phyloP scores from a whole-genome alignment of 495 filamentous ascomycete genomes.

The Podospora sp. region DNA sequence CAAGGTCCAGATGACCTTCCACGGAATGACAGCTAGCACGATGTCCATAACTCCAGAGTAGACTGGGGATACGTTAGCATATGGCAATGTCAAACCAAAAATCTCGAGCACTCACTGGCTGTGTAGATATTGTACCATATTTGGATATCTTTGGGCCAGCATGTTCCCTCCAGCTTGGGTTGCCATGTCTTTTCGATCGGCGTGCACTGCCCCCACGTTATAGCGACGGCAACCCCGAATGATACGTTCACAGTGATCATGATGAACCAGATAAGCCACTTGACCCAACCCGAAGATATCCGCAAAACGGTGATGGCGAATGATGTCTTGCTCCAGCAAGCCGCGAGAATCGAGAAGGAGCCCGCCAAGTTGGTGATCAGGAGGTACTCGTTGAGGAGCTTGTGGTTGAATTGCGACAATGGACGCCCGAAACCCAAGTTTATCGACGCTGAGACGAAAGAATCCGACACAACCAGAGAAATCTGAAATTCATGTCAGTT shows the following conservation, averaged over 20 bases:
- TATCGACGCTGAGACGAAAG: slow-evolving; percentile 63
- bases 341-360: slow-evolving; percentile 39
- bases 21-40: slow-evolving; percentile 39
- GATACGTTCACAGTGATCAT: slow-evolving; percentile 40
- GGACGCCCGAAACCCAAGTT: slow-evolving; percentile 36
- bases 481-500: slow-evolving; percentile 13
- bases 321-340: slow-evolving; percentile 39
- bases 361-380: slow-evolving; percentile 34
- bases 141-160: slow-evolving; percentile 35
- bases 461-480: slow-evolving; percentile 52
- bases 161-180: slow-evolving; percentile 35
- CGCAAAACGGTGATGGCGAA: slow-evolving; percentile 41
- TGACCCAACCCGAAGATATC: slow-evolving; percentile 38
- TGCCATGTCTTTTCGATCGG: slow-evolving; percentile 38
- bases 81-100: background rate
- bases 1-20: slow-evolving; percentile 42
- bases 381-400: slow-evolving; percentile 31
- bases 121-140: slow-evolving; percentile 41
- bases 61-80: slow-evolving; percentile 18
- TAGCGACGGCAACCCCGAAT: slow-evolving; percentile 32
- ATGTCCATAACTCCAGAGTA: slow-evolving; percentile 42
- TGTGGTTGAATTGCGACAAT: slow-evolving; percentile 29
- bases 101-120: slow-evolving; percentile 24
- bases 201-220: slow-evolving; percentile 38
- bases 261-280: slow-evolving; percentile 37